Conservation (phyloP, 2,329 filamentous ascomycete genomes). For the Phialophora chinensis region DNA sequence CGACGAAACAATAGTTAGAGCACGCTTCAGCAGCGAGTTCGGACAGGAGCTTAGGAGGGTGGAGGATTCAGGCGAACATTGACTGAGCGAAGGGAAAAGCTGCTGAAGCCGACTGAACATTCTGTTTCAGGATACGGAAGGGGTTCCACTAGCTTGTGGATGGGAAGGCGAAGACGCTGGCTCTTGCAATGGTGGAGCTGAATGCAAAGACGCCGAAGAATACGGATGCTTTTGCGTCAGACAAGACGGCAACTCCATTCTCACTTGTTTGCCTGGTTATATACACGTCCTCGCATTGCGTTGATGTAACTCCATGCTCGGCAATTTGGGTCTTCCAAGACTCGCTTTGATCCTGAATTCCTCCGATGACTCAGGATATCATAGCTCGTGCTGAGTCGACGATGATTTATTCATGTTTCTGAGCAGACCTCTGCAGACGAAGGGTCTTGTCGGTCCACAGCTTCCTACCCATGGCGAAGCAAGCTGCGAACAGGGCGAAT, state of each 20-base stretch:
- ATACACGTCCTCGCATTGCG: slow-evolving; percentile 44
- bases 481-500: slow-evolving; percentile 74
- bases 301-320: slow-evolving; percentile 40
- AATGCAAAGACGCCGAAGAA: background rate
- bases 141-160: background rate
- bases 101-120: background rate
- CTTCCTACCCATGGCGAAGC: slow-evolving; percentile 83
- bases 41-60: background rate
- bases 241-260: slow-evolving; percentile 10
- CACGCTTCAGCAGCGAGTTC: background rate
- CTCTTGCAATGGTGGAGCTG: background rate
- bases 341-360: background rate
- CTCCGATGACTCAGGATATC: background rate
- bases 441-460: slow-evolving; percentile 89
- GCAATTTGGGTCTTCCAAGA: slow-evolving; percentile 30
- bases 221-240: background rate
- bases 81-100: background rate
- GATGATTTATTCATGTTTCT: slow-evolving; percentile 41
- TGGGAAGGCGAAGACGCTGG: background rate
- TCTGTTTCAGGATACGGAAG: background rate
- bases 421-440: slow-evolving; percentile 69
- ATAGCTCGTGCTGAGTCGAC: background rate
- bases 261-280: slow-evolving; percentile 39
- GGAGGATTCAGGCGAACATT: background rate
- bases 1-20: background rate